Evolutionary conservation across 1,139 yeast genomes (phyloP).

Genomic region (Candida sanyaensis): DNA sequence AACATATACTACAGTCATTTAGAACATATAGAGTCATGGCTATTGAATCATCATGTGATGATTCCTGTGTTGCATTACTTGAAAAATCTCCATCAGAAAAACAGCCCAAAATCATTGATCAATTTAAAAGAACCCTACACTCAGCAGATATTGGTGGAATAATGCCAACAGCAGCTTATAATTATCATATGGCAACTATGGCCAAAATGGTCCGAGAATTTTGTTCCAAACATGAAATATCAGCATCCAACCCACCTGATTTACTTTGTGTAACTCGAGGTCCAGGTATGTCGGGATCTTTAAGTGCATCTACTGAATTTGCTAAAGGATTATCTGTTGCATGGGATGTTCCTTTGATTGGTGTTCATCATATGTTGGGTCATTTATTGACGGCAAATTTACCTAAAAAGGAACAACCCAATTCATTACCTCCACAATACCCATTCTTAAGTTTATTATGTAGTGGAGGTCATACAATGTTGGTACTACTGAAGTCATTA

Average conservation of each 20-base stretch:
- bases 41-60: conserved; percentile 94
- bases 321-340: conserved; percentile 86
- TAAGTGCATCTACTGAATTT: conserved; percentile 77
- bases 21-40: conserved; percentile 71
- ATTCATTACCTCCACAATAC: conserved; percentile 47
- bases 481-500: conserved; percentile 66
- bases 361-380: conserved; percentile 97
- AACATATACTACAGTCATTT: background rate
- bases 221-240: conserved; percentile 25
- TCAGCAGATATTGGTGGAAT: conserved; percentile 79
- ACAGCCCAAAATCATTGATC: conserved; percentile 56
- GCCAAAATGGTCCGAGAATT: conserved; percentile 28
- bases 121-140: conserved; percentile 65
- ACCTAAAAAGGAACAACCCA: conserved; percentile 36
- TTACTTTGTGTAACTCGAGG: conserved; percentile 90
- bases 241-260: conserved; percentile 53
- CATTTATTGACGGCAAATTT: conserved; percentile 77
- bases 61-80: conserved; percentile 81
- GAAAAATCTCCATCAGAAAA: conserved; percentile 38
- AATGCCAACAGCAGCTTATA: conserved; percentile 82
- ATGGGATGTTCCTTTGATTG: conserved; percentile 74
- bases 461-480: conserved; percentile 95
- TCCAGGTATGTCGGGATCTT: conserved; percentile 94
- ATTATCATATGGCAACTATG: conserved; percentile 67
- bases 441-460: conserved; percentile 83